phyloP scores from a whole-genome alignment of 805 yeast genomes.

The Wickerhamomyces bisporus region DNA sequence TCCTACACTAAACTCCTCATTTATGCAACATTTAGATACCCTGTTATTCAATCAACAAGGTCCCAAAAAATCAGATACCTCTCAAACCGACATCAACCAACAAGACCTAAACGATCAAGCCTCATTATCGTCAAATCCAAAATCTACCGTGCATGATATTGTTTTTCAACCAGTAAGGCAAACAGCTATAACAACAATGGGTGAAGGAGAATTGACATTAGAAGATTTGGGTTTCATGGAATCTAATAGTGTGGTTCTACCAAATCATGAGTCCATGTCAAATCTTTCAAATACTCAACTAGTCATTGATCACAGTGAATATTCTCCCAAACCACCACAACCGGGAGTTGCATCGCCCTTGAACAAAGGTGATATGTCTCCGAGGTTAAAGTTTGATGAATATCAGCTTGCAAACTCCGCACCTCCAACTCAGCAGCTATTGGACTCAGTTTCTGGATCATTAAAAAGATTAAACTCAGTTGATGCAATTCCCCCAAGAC shows the following conservation, averaged over 20 bases:
- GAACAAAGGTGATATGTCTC: background rate
- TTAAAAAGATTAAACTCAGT: background rate
- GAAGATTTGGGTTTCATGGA: slow-evolving; percentile 25
- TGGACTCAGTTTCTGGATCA: too few species aligned
- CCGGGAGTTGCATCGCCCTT: background rate
- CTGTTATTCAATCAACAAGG: slow-evolving; percentile 20
- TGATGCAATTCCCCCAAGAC: slow-evolving; percentile 1
- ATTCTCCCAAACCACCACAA: too few species aligned
- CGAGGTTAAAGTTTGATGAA: background rate
- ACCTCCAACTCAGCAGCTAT: background rate
- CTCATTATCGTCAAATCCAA: slow-evolving; percentile 5
- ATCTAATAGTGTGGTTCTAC: slow-evolving; percentile 1
- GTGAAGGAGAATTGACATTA: slow-evolving; percentile 47
- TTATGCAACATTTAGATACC: slow-evolving; percentile 32
- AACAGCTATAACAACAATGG: slow-evolving; percentile 47
- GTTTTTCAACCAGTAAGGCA: slow-evolving; percentile 39
- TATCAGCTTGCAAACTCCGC: background rate
- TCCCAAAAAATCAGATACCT: background rate
- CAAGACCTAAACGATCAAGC: slow-evolving; percentile 2
- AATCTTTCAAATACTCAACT: background rate
- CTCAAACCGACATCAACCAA: background rate
- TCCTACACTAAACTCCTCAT: slow-evolving; percentile 16
- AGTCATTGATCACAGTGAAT: background rate
- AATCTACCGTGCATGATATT: slow-evolving; percentile 24
- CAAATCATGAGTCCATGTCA: slow-evolving; percentile 1